These are phyloP conservation scores for Penicillium turbatum DNA, from an alignment of 495 filamentous ascomycete genomes.

Conservation along the genomic window DNA sequence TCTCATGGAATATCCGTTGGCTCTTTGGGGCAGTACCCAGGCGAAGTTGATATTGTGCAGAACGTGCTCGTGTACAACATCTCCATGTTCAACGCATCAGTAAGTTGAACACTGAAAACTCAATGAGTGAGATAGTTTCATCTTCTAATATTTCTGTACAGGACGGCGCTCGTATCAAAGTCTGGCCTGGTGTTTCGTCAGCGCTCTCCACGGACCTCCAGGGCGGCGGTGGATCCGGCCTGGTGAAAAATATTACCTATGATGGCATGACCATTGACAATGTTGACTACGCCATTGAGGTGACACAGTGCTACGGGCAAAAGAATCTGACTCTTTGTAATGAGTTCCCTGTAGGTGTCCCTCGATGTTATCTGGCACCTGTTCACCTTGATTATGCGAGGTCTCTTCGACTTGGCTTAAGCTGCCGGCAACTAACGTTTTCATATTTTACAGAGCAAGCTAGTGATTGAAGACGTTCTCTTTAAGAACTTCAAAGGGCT, in stretches of 20 bases:
- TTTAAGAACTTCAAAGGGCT: constrained; percentile 53
- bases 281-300: constrained; percentile 61
- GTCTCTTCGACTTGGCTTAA: no score
- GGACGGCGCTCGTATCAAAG: constrained; percentile 68
- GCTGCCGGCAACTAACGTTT: neutral
- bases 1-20: constrained; percentile 72
- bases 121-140: neutral
- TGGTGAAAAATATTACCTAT: constrained; percentile 55
- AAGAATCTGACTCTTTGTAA: constrained; percentile 58
- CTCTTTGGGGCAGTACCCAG: constrained; percentile 62
- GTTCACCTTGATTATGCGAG: neutral
- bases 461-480: constrained; percentile 54
- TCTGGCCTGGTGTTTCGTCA: constrained; percentile 55
- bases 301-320: constrained; percentile 65
- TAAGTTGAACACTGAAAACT: constrained; percentile 11
- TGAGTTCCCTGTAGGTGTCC: constrained; percentile 45
- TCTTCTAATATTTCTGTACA: constrained; percentile 3
- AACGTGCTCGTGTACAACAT: constrained; percentile 63
- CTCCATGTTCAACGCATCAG: constrained; percentile 59
- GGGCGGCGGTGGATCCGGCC: constrained; percentile 55
- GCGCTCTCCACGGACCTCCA: constrained; percentile 53
- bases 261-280: constrained; percentile 52
- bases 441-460: constrained; percentile 33
- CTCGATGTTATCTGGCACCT: neutral
- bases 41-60: constrained; percentile 60